phyloP scores from a whole-genome alignment of 805 yeast species.

The Lipomyces spencermartinsiae region DNA sequence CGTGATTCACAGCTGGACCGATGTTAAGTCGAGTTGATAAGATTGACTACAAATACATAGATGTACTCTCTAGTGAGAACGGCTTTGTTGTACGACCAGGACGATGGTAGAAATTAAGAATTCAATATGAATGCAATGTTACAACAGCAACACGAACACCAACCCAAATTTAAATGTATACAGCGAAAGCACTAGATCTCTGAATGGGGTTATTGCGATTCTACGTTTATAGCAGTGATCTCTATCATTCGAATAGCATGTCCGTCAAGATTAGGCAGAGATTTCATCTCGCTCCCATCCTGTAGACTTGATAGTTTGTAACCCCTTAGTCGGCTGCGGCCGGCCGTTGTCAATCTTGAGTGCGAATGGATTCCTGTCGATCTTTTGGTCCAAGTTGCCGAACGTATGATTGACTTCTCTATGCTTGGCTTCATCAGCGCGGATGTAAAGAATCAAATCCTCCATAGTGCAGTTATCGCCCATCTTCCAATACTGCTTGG shows the following conservation, averaged over 20 bases:
- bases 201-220: not conserved
- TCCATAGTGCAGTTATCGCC: constrained; percentile 57
- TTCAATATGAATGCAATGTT: no score
- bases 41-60: constrained; percentile 16
- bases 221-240: not conserved
- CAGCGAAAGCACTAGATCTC: not conserved
- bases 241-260: no score
- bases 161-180: not conserved
- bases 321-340: constrained; percentile 49
- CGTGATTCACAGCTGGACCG: constrained; percentile 15
- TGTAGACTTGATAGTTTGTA: constrained; percentile 41
- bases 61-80: constrained; percentile 3
- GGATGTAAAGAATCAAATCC: constrained; percentile 64
- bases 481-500: constrained; percentile 69
- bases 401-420: constrained; percentile 80
- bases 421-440: constrained; percentile 82
- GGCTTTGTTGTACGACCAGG: constrained; percentile 16
- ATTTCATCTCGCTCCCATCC: constrained; percentile 50
- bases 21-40: constrained; percentile 17
- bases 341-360: constrained; percentile 47
- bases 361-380: constrained; percentile 74
- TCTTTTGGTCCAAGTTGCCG: constrained; percentile 61
- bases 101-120: not conserved
- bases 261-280: constrained; percentile 34
- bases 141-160: not conserved